Evolutionary conservation across 345 rosid species (phyloP).

Genomic region (Euphorbia lathyris): DNA sequence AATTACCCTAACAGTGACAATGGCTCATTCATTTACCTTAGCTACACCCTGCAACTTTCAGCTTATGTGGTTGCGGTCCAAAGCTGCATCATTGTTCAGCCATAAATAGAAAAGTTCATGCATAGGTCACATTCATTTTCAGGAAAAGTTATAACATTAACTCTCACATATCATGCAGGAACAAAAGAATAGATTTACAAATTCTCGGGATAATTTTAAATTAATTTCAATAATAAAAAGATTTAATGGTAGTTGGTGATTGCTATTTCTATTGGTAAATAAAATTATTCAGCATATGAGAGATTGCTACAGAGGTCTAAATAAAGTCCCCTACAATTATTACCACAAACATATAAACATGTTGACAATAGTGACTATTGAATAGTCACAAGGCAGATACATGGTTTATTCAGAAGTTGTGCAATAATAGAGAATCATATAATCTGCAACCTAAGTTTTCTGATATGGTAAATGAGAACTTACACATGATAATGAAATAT

Average conservation of each 20-base stretch:
- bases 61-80: not conserved
- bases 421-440: conserved; percentile 1
- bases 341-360: not conserved
- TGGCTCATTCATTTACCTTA: not conserved
- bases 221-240: not conserved
- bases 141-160: too few species aligned
- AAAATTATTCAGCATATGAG: not conserved
- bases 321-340: conserved; percentile 5
- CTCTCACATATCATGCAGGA: not conserved
- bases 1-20: not conserved
- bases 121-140: not conserved
- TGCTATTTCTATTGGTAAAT: not conserved
- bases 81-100: not conserved
- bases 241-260: not conserved
- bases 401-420: not conserved
- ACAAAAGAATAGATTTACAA: not conserved
- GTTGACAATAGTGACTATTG: not conserved
- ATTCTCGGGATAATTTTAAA: not conserved
- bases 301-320: not conserved
- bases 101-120: not conserved
- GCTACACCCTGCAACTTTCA: not conserved
- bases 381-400: not conserved
- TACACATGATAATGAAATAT: conserved; percentile 1
- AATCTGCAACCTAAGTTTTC: not conserved
- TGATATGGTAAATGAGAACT: not conserved